phyloP scores from a whole-genome alignment of 169 alveolate species.

The Plasmodium inui region DNA sequence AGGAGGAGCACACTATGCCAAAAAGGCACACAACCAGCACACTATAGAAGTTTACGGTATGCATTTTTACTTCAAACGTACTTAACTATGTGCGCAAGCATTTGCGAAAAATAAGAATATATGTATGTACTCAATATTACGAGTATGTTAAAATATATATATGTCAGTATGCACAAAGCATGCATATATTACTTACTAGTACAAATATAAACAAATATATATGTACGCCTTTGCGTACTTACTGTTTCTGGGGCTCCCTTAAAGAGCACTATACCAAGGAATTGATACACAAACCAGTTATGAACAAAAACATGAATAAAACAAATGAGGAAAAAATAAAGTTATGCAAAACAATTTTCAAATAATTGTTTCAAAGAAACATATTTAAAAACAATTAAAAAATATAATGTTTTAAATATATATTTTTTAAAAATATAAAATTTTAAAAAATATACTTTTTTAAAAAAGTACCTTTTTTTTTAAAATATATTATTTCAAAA shows the following conservation, averaged over 20 bases:
- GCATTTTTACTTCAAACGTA: conserved; percentile 10
- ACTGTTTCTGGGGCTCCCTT: neutral
- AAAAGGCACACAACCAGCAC: conserved; percentile 26
- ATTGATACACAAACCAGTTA: neutral
- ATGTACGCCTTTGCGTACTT: neutral
- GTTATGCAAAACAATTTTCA: neutral
- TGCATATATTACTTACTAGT: conserved; percentile 1
- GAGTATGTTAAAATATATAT: neutral
- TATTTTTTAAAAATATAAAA: too few species aligned
- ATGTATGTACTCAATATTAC: neutral
- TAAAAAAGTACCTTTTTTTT: neutral
- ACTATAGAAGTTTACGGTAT: neutral
- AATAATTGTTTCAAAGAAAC: neutral
- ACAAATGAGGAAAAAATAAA: neutral
- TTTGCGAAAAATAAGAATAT: neutral
- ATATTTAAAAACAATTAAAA: neutral
- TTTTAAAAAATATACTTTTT: neutral
- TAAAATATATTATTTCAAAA: neutral
- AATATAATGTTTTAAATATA: neutral
- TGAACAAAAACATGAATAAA: neutral
- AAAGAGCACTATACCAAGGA: neutral
- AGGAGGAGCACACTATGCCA: conserved; percentile 35
- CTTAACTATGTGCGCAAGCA: conserved; percentile 2
- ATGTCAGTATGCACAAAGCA: neutral
- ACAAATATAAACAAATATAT: conserved; percentile 7